Conservation (phyloP, 331 rosid species). For the Stylosanthes scabra region DNA sequence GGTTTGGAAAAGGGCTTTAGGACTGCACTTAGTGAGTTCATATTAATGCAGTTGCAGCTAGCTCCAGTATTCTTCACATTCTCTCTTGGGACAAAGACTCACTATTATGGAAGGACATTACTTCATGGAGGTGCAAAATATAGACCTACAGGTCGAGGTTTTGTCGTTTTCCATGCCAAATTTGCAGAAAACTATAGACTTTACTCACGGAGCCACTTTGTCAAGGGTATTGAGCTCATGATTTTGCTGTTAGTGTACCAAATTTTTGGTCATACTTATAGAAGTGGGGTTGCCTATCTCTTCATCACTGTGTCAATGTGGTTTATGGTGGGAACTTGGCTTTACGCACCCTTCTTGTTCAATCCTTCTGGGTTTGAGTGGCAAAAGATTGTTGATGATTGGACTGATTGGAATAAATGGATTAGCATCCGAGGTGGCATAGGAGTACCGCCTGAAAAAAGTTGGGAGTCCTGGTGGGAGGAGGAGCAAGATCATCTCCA, state of each 20-base stretch:
- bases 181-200: constrained; percentile 98
- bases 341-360: constrained; percentile 96
- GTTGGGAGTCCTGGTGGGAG: constrained; percentile 99
- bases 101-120: constrained; percentile 95
- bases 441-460: constrained; percentile 91
- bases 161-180: constrained; percentile 98
- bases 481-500: constrained; percentile 96
- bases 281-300: constrained; percentile 83
- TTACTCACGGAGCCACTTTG: constrained; percentile 98
- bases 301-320: constrained; percentile 91
- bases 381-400: constrained; percentile 98
- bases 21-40: constrained; percentile 91
- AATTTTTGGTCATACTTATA: constrained; percentile 79
- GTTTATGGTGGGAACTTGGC: constrained; percentile 99
- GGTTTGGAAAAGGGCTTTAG: constrained; percentile 98
- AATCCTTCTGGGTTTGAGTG: constrained; percentile 99
- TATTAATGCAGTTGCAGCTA: constrained; percentile 92
- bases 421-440: constrained; percentile 92
- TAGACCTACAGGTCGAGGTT: constrained; percentile 97
- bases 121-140: constrained; percentile 99
- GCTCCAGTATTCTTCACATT: constrained; percentile 98
- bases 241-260: constrained; percentile 85
- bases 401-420: constrained; percentile 99
- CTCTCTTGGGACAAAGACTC: constrained; percentile 97
- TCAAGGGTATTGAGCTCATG: constrained; percentile 97